Conservation (phyloP, 108 stramenopile species). For the Fragilaria radians region DNA sequence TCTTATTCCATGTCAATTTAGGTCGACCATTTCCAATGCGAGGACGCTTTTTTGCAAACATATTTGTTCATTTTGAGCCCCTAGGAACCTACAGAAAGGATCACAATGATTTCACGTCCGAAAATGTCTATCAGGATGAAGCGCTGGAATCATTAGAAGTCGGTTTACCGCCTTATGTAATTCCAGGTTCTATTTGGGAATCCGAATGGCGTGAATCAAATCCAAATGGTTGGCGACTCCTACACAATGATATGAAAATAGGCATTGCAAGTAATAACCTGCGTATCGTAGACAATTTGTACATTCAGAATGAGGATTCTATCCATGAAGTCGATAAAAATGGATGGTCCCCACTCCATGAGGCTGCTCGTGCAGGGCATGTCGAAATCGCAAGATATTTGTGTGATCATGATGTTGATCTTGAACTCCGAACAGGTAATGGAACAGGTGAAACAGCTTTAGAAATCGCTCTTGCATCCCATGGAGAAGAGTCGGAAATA, state of each 20-base stretch:
- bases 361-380: constrained; percentile 28
- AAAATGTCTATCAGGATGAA: background rate
- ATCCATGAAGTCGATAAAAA: constrained; percentile 21
- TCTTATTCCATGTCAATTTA: constrained; percentile 15
- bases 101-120: background rate
- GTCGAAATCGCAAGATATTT: constrained; percentile 29
- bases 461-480: background rate
- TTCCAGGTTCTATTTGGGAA: constrained; percentile 33
- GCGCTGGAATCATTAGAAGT: constrained; percentile 8
- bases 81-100: constrained; percentile 8
- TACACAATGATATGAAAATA: background rate
- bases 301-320: constrained; percentile 1
- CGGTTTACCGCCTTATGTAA: constrained; percentile 41
- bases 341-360: constrained; percentile 49
- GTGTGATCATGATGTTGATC: constrained; percentile 23
- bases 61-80: constrained; percentile 77
- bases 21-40: constrained; percentile 59
- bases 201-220: constrained; percentile 19
- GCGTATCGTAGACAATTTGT: background rate
- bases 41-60: constrained; percentile 48
- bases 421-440: constrained; percentile 23
- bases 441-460: constrained; percentile 19
- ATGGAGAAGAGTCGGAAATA: background rate
- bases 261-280: background rate
- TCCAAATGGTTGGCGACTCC: constrained; percentile 32